Evolutionary conservation across 2,329 filamentous ascomycete species (phyloP).

Genomic region (Ophiostoma fasciatum): DNA sequence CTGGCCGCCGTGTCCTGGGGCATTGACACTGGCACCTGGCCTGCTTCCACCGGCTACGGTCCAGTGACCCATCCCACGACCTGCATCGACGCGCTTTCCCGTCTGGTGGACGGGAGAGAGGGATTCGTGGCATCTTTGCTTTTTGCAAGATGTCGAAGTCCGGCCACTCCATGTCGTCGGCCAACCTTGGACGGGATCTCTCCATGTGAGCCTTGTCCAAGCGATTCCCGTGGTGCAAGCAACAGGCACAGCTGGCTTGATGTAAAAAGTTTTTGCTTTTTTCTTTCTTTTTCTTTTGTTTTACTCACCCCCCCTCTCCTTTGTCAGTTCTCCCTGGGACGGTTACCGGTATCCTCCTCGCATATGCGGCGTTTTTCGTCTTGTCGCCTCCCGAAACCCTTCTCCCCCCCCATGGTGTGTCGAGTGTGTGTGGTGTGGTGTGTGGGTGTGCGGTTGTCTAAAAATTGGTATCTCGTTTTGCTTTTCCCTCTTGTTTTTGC

Average conservation of each 20-base stretch:
- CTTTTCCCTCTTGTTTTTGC: not conserved
- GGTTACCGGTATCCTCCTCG: conserved; percentile 11
- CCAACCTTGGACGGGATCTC: too few relatives aligned
- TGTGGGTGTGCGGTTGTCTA: not conserved
- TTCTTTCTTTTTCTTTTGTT: not conserved
- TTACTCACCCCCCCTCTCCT: not conserved
- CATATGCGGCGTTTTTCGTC: conserved; percentile 15
- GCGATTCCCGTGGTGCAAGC: too few relatives aligned
- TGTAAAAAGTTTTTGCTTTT: conserved; percentile 14
- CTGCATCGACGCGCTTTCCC: too few relatives aligned
- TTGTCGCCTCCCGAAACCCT: conserved; percentile 11
- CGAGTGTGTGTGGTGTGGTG: conserved; percentile 5
- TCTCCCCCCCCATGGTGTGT: conserved; percentile 13
- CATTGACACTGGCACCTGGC: too few relatives aligned
- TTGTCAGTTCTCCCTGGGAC: conserved; percentile 7
- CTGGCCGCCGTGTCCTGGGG: too few relatives aligned
- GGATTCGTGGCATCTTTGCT: too few relatives aligned
- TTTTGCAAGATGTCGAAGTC: too few relatives aligned
- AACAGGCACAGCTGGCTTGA: conserved; percentile 17
- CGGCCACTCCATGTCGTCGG: too few relatives aligned
- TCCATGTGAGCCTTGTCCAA: too few relatives aligned
- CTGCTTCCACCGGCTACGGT: too few relatives aligned
- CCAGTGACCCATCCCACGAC: too few relatives aligned
- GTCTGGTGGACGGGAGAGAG: too few relatives aligned
- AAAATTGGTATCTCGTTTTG: not conserved